These are phyloP conservation scores for Echinosophora koreensis DNA, from an alignment of 306 rosid genomes.

Conservation along the genomic window DNA sequence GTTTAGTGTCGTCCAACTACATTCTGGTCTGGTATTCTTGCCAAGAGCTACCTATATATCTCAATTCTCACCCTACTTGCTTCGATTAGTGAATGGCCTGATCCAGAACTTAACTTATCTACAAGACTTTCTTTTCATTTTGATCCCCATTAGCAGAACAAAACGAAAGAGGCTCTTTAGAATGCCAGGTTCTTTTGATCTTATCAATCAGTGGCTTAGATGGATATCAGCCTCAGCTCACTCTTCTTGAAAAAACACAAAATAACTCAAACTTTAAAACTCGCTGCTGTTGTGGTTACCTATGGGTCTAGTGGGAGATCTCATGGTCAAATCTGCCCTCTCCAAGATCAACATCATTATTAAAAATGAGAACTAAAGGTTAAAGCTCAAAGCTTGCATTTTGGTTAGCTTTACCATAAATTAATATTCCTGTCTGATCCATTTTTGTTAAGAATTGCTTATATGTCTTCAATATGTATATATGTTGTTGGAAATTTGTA, in stretches of 20 bases:
- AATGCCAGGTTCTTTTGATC: slow-evolving; percentile 4
- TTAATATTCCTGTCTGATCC: slow-evolving; percentile 16
- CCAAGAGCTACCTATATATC: neutral
- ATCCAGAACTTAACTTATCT: slow-evolving; percentile 7
- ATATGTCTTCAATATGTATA: slow-evolving; percentile 25
- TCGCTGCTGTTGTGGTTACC: neutral
- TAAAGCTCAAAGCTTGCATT: slow-evolving; percentile 6
- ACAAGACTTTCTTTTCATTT: slow-evolving; percentile 34
- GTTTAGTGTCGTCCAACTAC: slow-evolving; percentile 25
- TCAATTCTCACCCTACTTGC: slow-evolving; percentile 1
- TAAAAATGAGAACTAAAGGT: slow-evolving; percentile 10
- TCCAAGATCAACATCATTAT: slow-evolving; percentile 8
- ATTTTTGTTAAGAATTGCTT: slow-evolving; percentile 20
- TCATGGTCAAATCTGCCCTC: slow-evolving; percentile 21
- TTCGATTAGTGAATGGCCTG: slow-evolving; percentile 4
- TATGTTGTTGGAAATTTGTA: slow-evolving; percentile 40
- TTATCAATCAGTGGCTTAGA: slow-evolving; percentile 13
- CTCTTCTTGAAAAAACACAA: neutral
- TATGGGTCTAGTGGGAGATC: slow-evolving; percentile 26
- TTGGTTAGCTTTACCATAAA: slow-evolving; percentile 35
- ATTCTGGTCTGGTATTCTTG: neutral
- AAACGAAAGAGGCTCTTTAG: slow-evolving; percentile 4
- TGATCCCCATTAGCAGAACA: slow-evolving; percentile 26
- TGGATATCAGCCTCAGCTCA: slow-evolving; percentile 18
- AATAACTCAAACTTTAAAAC: neutral